Conservation (phyloP, 106 monocot species). For the Acanthochlamys bracteata region DNA sequence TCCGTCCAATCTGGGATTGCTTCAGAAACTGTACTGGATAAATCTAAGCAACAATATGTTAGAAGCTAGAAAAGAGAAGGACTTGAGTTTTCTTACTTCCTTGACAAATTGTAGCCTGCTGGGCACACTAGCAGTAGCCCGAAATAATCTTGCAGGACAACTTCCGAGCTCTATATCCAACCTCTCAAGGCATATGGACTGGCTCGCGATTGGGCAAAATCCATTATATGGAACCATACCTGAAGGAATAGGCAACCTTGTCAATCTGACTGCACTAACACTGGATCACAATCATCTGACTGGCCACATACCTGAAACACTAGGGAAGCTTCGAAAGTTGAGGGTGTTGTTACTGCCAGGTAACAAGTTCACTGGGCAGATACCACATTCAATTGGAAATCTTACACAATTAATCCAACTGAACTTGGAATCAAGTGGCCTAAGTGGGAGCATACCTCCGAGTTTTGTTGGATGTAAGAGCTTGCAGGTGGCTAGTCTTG, state of each 20-base stretch:
- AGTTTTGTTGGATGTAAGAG: slow-evolving; percentile 9
- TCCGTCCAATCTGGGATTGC: slow-evolving; percentile 2
- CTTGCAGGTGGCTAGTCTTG: slow-evolving; percentile 8
- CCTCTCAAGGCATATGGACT: background rate
- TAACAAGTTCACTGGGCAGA: slow-evolving; percentile 11
- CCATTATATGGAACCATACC: slow-evolving; percentile 14
- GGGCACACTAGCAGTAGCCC: background rate
- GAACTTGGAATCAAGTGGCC: background rate
- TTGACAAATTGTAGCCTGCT: slow-evolving; percentile 13
- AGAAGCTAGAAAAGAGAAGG: background rate
- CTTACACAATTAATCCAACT: slow-evolving; percentile 7
- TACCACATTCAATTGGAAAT: slow-evolving; percentile 21
- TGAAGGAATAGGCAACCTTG: slow-evolving; percentile 11
- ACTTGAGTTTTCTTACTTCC: slow-evolving; percentile 19
- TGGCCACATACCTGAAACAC: slow-evolving; percentile 6
- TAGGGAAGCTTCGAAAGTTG: slow-evolving; percentile 11
- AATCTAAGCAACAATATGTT: slow-evolving; percentile 2
- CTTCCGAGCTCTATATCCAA: slow-evolving; percentile 10
- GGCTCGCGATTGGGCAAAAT: slow-evolving; percentile 3
- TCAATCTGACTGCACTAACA: background rate
- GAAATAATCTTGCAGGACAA: background rate
- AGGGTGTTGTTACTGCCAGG: background rate
- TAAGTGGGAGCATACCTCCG: slow-evolving; percentile 15
- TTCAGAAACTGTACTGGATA: background rate
- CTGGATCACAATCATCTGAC: background rate